A percentile compares a stretch with the other conserved stretches of the same genome.
phyloP scores from a whole-genome alignment of 345 rosid genomes.

The Bruguiera parviflora region DNA sequence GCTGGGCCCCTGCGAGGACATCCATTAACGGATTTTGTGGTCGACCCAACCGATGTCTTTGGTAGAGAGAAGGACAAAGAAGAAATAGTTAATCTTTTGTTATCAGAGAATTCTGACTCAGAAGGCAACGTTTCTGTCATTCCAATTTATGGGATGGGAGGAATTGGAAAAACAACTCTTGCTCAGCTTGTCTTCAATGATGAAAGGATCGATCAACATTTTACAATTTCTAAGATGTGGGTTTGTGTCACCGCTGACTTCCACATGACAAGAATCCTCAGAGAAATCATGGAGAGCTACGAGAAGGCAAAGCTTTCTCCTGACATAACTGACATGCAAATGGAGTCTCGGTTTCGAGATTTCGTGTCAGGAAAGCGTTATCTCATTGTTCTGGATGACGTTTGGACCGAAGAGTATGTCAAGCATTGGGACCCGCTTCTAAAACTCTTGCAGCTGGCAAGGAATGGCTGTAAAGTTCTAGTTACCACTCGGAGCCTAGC shows the following conservation, averaged over 20 bases:
- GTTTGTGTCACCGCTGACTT: conserved; percentile 9
- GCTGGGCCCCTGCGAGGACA: background rate
- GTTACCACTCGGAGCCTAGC: conserved; percentile 19
- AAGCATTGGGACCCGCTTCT: conserved; percentile 17
- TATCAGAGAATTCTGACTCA: background rate
- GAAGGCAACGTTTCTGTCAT: conserved; percentile 7
- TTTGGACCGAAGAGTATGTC: conserved; percentile 23
- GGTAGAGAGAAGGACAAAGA: conserved; percentile 17
- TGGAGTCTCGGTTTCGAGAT: conserved; percentile 6
- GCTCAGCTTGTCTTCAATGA: conserved; percentile 15
- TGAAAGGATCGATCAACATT: background rate
- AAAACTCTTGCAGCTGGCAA: background rate
- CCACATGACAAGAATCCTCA: conserved; percentile 14
- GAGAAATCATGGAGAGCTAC: conserved; percentile 24
- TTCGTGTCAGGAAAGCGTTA: conserved; percentile 9
- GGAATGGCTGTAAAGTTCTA: conserved; percentile 18
- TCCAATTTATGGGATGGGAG: conserved; percentile 21
- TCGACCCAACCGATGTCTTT: conserved; percentile 6
- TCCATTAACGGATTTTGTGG: background rate
- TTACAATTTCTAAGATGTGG: conserved; percentile 16
- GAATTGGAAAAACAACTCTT: conserved; percentile 22
- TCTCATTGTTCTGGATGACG: conserved; percentile 32
- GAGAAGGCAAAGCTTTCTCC: conserved; percentile 7
- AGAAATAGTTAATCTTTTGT: background rate
- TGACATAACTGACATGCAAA: conserved; percentile 2